Evolutionary conservation across 768 basidiomycete genomes (phyloP), one percentile per base, ranked within the genome.

Genomic region (Rhizopogon sp.): DNA sequence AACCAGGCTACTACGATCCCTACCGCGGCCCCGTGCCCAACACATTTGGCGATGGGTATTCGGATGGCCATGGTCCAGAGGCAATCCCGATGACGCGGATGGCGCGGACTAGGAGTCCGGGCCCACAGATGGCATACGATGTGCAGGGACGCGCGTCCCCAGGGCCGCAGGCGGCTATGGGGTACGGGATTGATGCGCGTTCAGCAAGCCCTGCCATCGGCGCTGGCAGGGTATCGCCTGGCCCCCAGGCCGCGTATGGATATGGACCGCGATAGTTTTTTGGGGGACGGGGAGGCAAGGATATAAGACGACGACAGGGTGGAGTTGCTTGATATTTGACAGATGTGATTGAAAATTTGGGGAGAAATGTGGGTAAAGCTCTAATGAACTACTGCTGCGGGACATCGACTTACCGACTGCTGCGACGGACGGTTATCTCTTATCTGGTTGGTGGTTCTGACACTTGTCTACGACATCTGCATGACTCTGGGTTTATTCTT

Each of bases 81-180:
- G 77, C 80, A 4, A 87, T 88, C 49, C 85, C 87, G 17, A 90
- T 91, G 89, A 88, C 81, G 1, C 84, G 87, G 63, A 77, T 85
- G 77, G 62, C 69, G 4, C 69, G 68, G 53, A 60, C 59, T 39
- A 65, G 66, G 57, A 73, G 72, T 58, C 77, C 78, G 56, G 78
- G 71, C 39, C 79, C 77, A 11, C 70, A 72, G 37, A 56, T 64
- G 51, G 69, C 70, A 14, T 81, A 77, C 50, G 73, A 70, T 25
- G 62, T 61, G 68, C 62, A 65, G 29, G 64, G 67, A 31, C 68
- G 65, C 53, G 69, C 66, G 31, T 62, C 68, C 62, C 80, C 81
- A 45, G 74, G 66, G 43, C 76, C 77, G 50, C 72, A 76, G 64
- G 72, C 67, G 55, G 77, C 72, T 33, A 60, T 62, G 60, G 67